Evolutionary conservation across 2,329 filamentous ascomycete genomes (phyloP).

Genomic region (Aspergillus amoenus): DNA sequence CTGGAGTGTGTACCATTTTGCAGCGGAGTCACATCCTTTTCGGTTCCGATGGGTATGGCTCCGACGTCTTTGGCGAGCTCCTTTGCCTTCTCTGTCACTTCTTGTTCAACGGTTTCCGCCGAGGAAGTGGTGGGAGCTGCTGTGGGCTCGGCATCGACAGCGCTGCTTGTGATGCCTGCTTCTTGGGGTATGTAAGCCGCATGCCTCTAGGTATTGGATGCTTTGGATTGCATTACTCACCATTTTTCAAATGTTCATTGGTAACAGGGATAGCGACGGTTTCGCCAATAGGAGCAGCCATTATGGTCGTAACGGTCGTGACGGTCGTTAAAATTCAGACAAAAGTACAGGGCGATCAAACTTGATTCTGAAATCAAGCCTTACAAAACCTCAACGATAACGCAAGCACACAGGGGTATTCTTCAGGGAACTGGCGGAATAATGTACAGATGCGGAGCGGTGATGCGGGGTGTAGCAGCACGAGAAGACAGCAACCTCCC

Average conservation of each 20-base stretch:
- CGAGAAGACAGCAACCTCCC: conserved; percentile 8
- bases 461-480: conserved; percentile 17
- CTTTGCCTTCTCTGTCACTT: conserved; percentile 14
- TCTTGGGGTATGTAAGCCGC: conserved; percentile 15
- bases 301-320: conserved; percentile 21
- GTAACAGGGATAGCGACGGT: conserved; percentile 28
- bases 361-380: conserved; percentile 4
- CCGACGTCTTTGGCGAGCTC: conserved; percentile 14
- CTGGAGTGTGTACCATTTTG: conserved; percentile 9
- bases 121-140: conserved; percentile 3
- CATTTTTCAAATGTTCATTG: conserved; percentile 25
- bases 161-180: conserved; percentile 24
- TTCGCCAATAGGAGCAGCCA: conserved; percentile 21
- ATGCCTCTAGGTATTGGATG: not conserved
- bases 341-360: conserved; percentile 19
- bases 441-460: conserved; percentile 8
- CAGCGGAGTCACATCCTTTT: conserved; percentile 5
- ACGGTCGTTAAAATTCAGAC: conserved; percentile 21
- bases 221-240: conserved; percentile 17
- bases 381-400: conserved; percentile 6
- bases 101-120: conserved; percentile 15
- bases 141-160: conserved; percentile 15
- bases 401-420: conserved; percentile 13
- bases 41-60: not conserved
- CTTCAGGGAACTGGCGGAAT: conserved; percentile 7